phyloP scores from a whole-genome alignment of 2,329 filamentous ascomycete species.

The Gaeumannomyces tritici region DNA sequence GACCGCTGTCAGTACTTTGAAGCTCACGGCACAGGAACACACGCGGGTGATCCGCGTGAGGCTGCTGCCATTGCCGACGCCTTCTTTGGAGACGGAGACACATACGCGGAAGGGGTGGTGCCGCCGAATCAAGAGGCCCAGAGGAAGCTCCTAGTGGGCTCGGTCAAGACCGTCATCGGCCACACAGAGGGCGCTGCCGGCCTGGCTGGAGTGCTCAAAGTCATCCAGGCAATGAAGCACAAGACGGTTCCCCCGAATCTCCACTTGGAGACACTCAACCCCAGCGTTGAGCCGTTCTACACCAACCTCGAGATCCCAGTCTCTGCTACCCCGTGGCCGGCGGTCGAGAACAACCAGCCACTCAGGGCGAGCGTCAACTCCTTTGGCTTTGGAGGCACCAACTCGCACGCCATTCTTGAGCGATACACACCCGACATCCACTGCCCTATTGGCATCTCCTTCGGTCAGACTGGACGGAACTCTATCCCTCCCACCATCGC shows the following conservation, averaged over 20 bases:
- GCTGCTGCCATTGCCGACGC: constrained; percentile 31
- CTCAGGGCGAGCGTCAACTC: constrained; percentile 33
- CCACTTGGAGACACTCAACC: constrained; percentile 29
- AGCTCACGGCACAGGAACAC: constrained; percentile 29
- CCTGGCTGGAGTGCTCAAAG: constrained; percentile 36
- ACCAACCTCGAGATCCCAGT: constrained; percentile 23
- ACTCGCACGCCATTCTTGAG: constrained; percentile 33
- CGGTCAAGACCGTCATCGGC: constrained; percentile 34
- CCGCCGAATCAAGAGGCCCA: neutral
- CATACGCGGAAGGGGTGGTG: no score
- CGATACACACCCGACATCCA: constrained; percentile 24
- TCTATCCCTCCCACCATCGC: neutral
- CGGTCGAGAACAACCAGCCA: constrained; percentile 20
- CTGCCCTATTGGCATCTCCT: constrained; percentile 7
- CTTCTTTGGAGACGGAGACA: constrained; percentile 20
- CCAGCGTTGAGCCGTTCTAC: constrained; percentile 26
- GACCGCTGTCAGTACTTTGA: constrained; percentile 37
- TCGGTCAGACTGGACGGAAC: neutral
- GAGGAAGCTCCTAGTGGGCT: constrained; percentile 26
- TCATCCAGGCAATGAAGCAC: constrained; percentile 29
- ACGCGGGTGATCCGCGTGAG: constrained; percentile 23
- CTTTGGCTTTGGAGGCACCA: constrained; percentile 35
- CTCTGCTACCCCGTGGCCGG: constrained; percentile 21
- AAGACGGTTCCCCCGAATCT: constrained; percentile 30
- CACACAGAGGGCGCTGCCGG: constrained; percentile 41